These are phyloP conservation scores for Physcia stellaris DNA, from an alignment of 495 filamentous ascomycete genomes.

Conservation along the genomic window DNA sequence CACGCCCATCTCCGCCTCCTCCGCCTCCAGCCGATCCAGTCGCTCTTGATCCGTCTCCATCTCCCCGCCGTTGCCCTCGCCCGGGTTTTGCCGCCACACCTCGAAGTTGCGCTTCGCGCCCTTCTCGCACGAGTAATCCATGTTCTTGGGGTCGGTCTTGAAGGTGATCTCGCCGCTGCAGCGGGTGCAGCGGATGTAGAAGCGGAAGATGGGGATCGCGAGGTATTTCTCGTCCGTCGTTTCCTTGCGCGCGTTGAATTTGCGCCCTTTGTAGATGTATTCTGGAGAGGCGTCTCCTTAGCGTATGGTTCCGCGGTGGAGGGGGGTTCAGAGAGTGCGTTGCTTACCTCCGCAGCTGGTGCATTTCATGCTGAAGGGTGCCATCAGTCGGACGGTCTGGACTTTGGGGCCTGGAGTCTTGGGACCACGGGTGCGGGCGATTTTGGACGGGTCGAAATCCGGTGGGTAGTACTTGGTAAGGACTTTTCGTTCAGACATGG, in stretches of 20 bases:
- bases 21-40: constrained; percentile 68
- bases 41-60: constrained; percentile 79
- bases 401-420: constrained; percentile 65
- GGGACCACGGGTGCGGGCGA: constrained; percentile 52
- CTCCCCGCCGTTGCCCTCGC: constrained; percentile 36
- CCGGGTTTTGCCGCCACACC: constrained; percentile 54
- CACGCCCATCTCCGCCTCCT: constrained; percentile 53
- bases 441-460: constrained; percentile 87
- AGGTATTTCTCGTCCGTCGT: constrained; percentile 88
- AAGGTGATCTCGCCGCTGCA: constrained; percentile 88
- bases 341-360: constrained; percentile 71
- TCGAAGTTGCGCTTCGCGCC: constrained; percentile 92
- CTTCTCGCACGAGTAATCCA: constrained; percentile 78
- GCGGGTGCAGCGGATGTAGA: constrained; percentile 90
- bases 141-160: constrained; percentile 86
- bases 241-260: constrained; percentile 95
- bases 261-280: constrained; percentile 92
- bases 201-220: constrained; percentile 75
- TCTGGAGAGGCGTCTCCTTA: too few relatives aligned
- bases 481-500: constrained; percentile 96
- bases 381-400: constrained; percentile 90
- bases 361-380: constrained; percentile 92
- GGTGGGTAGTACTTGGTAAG: constrained; percentile 67
- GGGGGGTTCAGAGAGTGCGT: too few relatives aligned
- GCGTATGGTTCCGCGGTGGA: too few relatives aligned